These are phyloP conservation scores for Dispira simplex DNA, from an alignment of 192 early-diverging fungal species.

Conservation along the genomic window DNA sequence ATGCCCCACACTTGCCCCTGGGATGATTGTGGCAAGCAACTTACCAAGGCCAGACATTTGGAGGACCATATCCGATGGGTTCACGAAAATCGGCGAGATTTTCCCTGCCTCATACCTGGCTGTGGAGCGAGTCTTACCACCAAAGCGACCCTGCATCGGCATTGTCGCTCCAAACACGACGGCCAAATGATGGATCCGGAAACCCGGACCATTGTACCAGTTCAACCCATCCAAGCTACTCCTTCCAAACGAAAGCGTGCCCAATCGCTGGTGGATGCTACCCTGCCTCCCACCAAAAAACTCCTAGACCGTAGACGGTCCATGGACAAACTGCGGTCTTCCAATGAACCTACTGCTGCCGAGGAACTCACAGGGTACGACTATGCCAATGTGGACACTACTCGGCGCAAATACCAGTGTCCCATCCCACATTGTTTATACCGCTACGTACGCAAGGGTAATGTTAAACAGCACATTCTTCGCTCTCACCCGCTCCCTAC, in stretches of 20 bases:
- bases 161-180: neutral
- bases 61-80: conserved; percentile 18
- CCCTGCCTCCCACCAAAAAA: conserved; percentile 18
- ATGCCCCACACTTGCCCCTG: conserved; percentile 17
- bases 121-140: conserved; percentile 3
- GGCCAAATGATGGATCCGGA: neutral
- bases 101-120: conserved; percentile 8
- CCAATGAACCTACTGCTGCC: conserved; percentile 13
- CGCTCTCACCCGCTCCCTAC: neutral
- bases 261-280: conserved; percentile 9
- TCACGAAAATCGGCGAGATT: conserved; percentile 17
- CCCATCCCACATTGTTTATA: conserved; percentile 16
- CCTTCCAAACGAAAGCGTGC: neutral
- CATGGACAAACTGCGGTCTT: conserved; percentile 1
- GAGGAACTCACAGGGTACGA: conserved; percentile 22
- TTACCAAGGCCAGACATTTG: conserved; percentile 18
- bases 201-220: neutral
- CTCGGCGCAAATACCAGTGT: conserved; percentile 19
- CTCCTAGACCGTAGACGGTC: neutral
- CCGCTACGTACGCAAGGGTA: conserved; percentile 22
- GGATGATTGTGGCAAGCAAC: conserved; percentile 22
- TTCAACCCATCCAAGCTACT: neutral
- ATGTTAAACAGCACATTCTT: conserved; percentile 17
- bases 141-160: conserved; percentile 1
- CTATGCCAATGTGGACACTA: conserved; percentile 19